A percentile compares a stretch with the other conserved stretches of the same genome.
phyloP scores from a whole-genome alignment of 2,329 filamentous ascomycete species.

The Elsinoe arachidis region DNA sequence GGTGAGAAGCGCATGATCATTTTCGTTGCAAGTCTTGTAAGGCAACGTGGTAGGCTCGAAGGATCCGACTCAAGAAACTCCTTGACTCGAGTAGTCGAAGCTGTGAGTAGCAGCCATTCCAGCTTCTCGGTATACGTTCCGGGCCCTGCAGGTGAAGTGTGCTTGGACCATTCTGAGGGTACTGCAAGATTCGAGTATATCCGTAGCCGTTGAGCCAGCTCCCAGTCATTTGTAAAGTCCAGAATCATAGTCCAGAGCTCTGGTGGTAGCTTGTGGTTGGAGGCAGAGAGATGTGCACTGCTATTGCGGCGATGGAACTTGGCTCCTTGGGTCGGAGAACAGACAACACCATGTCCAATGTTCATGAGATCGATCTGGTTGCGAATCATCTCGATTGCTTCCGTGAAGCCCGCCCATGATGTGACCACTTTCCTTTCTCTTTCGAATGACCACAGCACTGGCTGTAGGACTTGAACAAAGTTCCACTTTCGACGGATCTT shows the following conservation, averaged over 20 bases:
- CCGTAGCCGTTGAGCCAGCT: conserved; percentile 70
- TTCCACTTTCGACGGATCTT: conserved; percentile 78
- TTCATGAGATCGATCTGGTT: conserved; percentile 69
- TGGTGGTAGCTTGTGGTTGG: conserved; percentile 51
- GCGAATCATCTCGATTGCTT: conserved; percentile 64
- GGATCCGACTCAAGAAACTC: conserved; percentile 53
- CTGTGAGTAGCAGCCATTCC: conserved; percentile 75
- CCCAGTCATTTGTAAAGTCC: conserved; percentile 81
- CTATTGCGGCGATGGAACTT: conserved; percentile 26
- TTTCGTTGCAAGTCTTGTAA: conserved; percentile 75
- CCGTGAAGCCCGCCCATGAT: conserved; percentile 54
- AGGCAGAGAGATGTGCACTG: conserved; percentile 29
- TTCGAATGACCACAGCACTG: conserved; percentile 75
- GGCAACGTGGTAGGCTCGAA: conserved; percentile 59
- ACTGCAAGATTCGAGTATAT: conserved; percentile 70
- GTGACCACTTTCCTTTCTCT: conserved; percentile 42
- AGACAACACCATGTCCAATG: conserved; percentile 61
- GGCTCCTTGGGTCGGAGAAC: conserved; percentile 23
- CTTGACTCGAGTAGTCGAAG: conserved; percentile 61
- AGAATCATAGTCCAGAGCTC: conserved; percentile 88
- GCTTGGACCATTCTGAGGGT: conserved; percentile 62
- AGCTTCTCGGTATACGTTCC: conserved; percentile 68
- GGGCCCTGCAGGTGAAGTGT: conserved; percentile 55
- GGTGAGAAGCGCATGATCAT: conserved; percentile 88
- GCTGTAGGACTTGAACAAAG: conserved; percentile 74